These are phyloP conservation scores for Cordyceps cicadae DNA, from an alignment of 2,329 filamentous ascomycete genomes.

Conservation along the genomic window DNA sequence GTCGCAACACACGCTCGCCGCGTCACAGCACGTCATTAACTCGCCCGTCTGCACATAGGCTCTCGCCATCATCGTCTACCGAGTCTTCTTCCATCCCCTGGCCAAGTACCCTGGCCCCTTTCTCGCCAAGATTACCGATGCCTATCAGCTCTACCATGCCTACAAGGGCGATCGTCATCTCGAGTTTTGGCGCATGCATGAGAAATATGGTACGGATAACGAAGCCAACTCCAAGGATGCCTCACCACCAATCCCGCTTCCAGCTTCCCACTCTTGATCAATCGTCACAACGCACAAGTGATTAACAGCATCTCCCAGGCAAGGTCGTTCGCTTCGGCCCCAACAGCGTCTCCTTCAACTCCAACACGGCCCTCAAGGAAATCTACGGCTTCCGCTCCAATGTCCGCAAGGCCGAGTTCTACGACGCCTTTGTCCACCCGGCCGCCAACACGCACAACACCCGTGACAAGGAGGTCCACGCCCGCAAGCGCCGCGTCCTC, in stretches of 20 bases:
- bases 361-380: slow-evolving; percentile 55
- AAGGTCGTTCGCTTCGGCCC: slow-evolving; percentile 70
- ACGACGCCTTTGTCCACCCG: slow-evolving; percentile 64
- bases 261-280: neutral
- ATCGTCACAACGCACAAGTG: neutral
- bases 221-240: neutral
- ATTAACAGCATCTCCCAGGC: slow-evolving; percentile 29
- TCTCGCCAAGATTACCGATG: slow-evolving; percentile 55
- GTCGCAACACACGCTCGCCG: slow-evolving; percentile 16
- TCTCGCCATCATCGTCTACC: slow-evolving; percentile 41
- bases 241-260: neutral
- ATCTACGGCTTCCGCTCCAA: slow-evolving; percentile 58
- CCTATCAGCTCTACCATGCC: slow-evolving; percentile 62
- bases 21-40: neutral
- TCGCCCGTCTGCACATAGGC: slow-evolving; percentile 21
- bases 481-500: slow-evolving; percentile 61
- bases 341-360: slow-evolving; percentile 71
- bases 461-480: slow-evolving; percentile 60
- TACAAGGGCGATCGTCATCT: slow-evolving; percentile 68
- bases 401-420: slow-evolving; percentile 62
- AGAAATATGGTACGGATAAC: slow-evolving; percentile 52
- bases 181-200: slow-evolving; percentile 61
- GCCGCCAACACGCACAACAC: slow-evolving; percentile 65
- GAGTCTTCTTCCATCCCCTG: slow-evolving; percentile 55
- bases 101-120: slow-evolving; percentile 58